Conservation (phyloP, 2,329 filamentous ascomycete species). For the Paraphaeosphaeria minitans region DNA sequence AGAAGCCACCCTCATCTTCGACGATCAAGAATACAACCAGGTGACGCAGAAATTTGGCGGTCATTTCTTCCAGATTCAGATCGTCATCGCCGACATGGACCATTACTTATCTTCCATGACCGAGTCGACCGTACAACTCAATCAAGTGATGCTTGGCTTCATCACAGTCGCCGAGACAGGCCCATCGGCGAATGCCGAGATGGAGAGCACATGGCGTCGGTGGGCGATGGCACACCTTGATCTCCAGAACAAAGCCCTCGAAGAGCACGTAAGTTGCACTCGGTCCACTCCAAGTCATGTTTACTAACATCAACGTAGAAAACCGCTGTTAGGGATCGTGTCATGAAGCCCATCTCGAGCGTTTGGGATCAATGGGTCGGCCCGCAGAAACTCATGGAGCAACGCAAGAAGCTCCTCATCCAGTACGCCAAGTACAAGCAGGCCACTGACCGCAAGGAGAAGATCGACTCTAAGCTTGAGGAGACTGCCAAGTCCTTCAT, state of each 20-base stretch:
- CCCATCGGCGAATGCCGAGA: constrained; percentile 70
- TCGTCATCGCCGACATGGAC: constrained; percentile 92
- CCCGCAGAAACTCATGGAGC: constrained; percentile 88
- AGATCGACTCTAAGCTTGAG: constrained; percentile 80
- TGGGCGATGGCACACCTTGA: constrained; percentile 88
- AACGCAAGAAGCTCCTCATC: constrained; percentile 88
- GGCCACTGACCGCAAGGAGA: constrained; percentile 79
- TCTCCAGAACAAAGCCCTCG: constrained; percentile 79
- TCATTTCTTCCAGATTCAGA: constrained; percentile 88
- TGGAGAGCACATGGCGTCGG: constrained; percentile 92
- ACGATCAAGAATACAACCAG: constrained; percentile 81
- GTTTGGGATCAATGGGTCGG: constrained; percentile 81
- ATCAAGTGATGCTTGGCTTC: constrained; percentile 79
- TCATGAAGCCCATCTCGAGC: constrained; percentile 82
- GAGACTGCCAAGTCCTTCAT: constrained; percentile 89
- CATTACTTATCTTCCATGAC: constrained; percentile 84
- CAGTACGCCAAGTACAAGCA: constrained; percentile 85
- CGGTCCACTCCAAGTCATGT: constrained; percentile 2
- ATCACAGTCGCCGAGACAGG: constrained; percentile 76
- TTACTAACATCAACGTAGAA: constrained; percentile 49
- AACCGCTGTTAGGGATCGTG: constrained; percentile 73
- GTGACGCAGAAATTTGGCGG: constrained; percentile 87
- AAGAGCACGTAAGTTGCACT: constrained; percentile 72
- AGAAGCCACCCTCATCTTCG: constrained; percentile 65
- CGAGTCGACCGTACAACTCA: constrained; percentile 79